Base-by-base conservation (phyloP, 345 rosid genomes). In the Eutrema japonicum region DNA sequence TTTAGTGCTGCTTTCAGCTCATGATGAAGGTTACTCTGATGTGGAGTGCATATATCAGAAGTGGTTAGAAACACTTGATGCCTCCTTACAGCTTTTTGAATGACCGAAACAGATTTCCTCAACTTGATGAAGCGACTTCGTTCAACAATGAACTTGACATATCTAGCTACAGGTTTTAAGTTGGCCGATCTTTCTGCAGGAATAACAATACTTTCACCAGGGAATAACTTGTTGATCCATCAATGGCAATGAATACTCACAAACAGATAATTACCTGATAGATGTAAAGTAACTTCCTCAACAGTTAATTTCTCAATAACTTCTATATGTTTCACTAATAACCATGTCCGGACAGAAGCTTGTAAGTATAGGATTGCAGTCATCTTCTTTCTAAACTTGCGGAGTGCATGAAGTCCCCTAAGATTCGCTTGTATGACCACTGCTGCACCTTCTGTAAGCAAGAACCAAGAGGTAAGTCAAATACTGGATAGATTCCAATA, bases 51-150 rank as follows among this genome's bases (percentile, higher is more conserved):
- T 8, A 48, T 37, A 56, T 73, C 61, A 50, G 27, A 43, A 65
- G 41, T 40, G 27, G 52, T 14, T 51, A 45, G 33, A 8, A 64
- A 56, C 49, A 8, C 45, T 36, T 7, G 58, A 55, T 38, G 68
- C 52, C 73, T 82, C 84, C 90, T 86, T 78, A 83, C 57, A 40
- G 88, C 90, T 75, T 50, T 53, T 80, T 90, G 96, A 73, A 88
- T 86, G 78, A 79, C 64, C 75, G 81, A 53, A 46, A 62, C 81
- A 13, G 88, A 82, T 59, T 66, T 77, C 80, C 69, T 81, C 55
- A 83, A 50, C 64, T 68, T 84, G 65, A 86, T 51, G 77, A 85
- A 86, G 59, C 61, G 66, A 49, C 83, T 84, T 60, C 90, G 84
- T 57, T 84, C 88, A 72, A 73, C 78, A 66, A 88, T 65, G 70